Evolutionary conservation across 495 filamentous ascomycete genomes (phyloP).

Genomic region (Neurospora cerealis): DNA sequence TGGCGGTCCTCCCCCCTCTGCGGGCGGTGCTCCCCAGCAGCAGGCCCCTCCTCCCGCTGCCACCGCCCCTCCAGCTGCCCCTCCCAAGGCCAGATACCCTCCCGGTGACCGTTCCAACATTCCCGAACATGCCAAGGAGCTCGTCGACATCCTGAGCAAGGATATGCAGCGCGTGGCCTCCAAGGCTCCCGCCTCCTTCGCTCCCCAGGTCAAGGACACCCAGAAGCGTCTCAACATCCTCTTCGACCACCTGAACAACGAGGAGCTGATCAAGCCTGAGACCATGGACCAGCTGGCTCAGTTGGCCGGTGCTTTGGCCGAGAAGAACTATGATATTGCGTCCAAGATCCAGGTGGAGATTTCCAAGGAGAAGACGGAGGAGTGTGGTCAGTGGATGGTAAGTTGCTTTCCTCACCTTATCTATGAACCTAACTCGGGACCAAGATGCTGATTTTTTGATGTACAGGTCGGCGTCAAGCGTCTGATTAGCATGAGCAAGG

Average conservation of each 20-base stretch:
- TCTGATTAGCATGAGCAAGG: constrained; percentile 83
- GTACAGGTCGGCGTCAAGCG: constrained; percentile 82
- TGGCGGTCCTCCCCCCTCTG: constrained; percentile 41
- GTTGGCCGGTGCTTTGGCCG: constrained; percentile 56
- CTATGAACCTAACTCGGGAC: background rate
- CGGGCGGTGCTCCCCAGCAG: constrained; percentile 26
- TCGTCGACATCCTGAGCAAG: constrained; percentile 69
- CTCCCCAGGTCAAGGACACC: constrained; percentile 79
- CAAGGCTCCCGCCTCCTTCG: constrained; percentile 71
- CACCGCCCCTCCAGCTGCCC: constrained; percentile 28
- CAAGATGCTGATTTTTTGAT: constrained; percentile 1
- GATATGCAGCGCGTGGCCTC: constrained; percentile 84
- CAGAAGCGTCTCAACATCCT: constrained; percentile 84
- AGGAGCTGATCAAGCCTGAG: constrained; percentile 73
- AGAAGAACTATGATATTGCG: constrained; percentile 68
- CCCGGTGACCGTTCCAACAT: constrained; percentile 88
- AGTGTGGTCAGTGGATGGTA: constrained; percentile 96
- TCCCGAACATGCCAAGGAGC: constrained; percentile 57
- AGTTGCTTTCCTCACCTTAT: constrained; percentile 23
- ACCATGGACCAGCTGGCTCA: constrained; percentile 57
- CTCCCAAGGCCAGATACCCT: constrained; percentile 55
- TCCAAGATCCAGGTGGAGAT: constrained; percentile 68
- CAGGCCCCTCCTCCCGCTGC: constrained; percentile 39
- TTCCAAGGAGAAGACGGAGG: constrained; percentile 68
- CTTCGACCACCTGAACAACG: constrained; percentile 95